phyloP scores from a whole-genome alignment of 345 rosid genomes.

The Lepidium africanum region DNA sequence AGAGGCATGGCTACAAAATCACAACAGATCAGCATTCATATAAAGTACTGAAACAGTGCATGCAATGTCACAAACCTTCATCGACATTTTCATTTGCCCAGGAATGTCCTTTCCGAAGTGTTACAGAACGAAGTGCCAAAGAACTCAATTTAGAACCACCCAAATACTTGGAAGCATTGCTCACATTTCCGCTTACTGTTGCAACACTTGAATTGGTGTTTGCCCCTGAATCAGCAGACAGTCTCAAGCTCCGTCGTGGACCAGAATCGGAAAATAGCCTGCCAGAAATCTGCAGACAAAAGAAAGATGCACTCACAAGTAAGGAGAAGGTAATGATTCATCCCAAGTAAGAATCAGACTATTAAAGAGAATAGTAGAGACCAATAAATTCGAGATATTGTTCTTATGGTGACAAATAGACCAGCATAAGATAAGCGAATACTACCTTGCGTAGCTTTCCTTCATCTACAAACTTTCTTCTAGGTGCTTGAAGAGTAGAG shows the following conservation, averaged over 20 bases:
- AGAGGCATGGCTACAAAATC: background rate
- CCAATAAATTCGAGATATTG: background rate
- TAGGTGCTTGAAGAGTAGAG: slow-evolving; percentile 86
- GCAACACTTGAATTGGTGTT: slow-evolving; percentile 45
- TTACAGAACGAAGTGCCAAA: slow-evolving; percentile 70
- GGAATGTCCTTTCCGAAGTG: slow-evolving; percentile 77
- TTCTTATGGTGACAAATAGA: background rate
- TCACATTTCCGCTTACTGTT: slow-evolving; percentile 61
- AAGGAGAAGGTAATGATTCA: slow-evolving; percentile 1
- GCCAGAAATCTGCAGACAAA: slow-evolving; percentile 75
- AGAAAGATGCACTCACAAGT: slow-evolving; percentile 2
- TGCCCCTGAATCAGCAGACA: slow-evolving; percentile 62
- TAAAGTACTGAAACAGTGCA: background rate
- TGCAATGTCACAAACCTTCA: slow-evolving; percentile 53
- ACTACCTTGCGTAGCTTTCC: slow-evolving; percentile 94
- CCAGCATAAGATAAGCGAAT: slow-evolving; percentile 1
- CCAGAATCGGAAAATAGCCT: slow-evolving; percentile 96
- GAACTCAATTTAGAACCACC: slow-evolving; percentile 82
- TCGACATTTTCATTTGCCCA: slow-evolving; percentile 87
- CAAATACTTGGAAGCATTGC: slow-evolving; percentile 60
- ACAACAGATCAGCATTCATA: background rate
- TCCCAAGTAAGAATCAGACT: background rate
- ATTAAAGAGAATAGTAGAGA: background rate
- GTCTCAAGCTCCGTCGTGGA: slow-evolving; percentile 79
- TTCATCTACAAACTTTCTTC: slow-evolving; percentile 97